Conservation (phyloP, 306 rosid genomes). For the Acmispon strigosus region DNA sequence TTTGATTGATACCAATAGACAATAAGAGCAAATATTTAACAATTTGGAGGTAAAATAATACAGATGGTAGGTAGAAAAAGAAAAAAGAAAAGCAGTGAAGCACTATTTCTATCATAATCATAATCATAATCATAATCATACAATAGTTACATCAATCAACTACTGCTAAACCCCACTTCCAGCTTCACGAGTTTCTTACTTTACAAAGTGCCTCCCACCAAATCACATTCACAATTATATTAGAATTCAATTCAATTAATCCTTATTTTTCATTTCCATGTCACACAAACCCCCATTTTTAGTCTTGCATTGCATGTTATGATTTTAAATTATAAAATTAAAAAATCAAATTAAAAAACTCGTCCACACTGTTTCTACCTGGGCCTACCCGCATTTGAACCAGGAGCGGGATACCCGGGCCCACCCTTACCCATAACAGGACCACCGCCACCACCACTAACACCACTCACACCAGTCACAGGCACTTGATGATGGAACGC, state of each 20-base stretch:
- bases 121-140: background rate
- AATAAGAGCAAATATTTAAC: background rate
- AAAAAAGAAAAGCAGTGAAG: background rate
- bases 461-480: constrained; percentile 10
- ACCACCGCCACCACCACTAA: background rate
- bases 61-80: background rate
- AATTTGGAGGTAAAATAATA: background rate
- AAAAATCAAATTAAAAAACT: background rate
- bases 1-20: background rate
- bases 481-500: background rate
- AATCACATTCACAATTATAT: background rate
- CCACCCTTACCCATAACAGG: constrained; percentile 38
- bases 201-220: background rate
- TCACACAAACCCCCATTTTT: background rate
- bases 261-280: background rate
- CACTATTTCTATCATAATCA: background rate
- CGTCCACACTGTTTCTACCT: constrained; percentile 9
- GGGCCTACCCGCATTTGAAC: constrained; percentile 42
- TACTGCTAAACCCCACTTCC: background rate
- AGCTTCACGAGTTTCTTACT: background rate
- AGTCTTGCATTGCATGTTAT: background rate
- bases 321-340: background rate
- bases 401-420: constrained; percentile 35
- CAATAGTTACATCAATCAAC: background rate
- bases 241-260: background rate